A percentile compares a stretch with the other conserved stretches of the same genome.
Evolutionary conservation across 208 protist genomes (phyloP).

Genomic region (Crithidia sp.): DNA sequence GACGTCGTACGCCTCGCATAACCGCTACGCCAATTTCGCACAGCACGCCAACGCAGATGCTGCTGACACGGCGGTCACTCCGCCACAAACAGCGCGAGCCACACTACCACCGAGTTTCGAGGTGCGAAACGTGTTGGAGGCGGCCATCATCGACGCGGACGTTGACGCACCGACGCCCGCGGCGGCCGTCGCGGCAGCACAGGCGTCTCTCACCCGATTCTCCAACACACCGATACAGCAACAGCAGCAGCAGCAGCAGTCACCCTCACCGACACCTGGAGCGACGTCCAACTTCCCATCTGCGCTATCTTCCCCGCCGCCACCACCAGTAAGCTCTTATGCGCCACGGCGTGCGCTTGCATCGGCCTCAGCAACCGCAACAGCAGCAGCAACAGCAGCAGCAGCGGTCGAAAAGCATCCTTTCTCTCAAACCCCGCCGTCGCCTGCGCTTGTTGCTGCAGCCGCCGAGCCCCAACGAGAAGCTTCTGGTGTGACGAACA

Average conservation of each 20-base stretch:
- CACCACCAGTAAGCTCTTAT: background rate
- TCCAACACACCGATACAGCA: background rate
- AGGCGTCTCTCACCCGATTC: background rate
- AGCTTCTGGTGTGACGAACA: background rate
- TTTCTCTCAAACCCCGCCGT: background rate
- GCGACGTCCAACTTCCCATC: background rate
- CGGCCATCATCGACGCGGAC: background rate
- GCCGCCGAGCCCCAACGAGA: too few relatives aligned
- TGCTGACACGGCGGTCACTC: background rate
- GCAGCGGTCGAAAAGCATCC: background rate
- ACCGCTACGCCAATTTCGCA: slow-evolving; percentile 7
- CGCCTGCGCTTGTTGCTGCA: background rate
- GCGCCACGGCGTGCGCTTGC: background rate
- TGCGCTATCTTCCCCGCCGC: background rate
- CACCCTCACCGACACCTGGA: too few relatives aligned
- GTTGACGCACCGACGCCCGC: background rate
- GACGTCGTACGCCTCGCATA: slow-evolving; percentile 6
- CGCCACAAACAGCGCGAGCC: background rate
- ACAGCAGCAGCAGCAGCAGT: background rate
- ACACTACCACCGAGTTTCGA: background rate
- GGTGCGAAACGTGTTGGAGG: background rate
- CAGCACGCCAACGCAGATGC: background rate
- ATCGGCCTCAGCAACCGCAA: slow-evolving; percentile 1
- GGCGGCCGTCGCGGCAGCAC: background rate
- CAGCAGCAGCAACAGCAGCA: background rate